Evolutionary conservation across 1,284 basidiomycete species (phyloP).

Genomic region (Ganoderma meredithae): DNA sequence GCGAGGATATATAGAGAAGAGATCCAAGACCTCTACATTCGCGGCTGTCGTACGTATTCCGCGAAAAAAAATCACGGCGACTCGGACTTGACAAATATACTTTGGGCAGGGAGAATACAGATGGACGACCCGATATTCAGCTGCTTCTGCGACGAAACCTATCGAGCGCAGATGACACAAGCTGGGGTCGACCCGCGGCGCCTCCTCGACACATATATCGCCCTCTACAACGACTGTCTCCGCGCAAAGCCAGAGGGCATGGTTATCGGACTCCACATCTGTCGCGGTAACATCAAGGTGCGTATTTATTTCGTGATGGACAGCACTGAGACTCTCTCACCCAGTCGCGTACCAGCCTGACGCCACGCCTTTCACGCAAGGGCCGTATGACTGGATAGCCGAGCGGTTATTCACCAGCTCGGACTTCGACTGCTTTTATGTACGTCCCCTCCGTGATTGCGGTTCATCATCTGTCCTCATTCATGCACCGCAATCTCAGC

Average conservation of each 20-base stretch:
- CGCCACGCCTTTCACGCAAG: constrained; percentile 71
- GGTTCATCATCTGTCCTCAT: neutral
- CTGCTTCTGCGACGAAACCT: constrained; percentile 65
- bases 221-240: constrained; percentile 71
- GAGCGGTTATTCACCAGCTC: constrained; percentile 70
- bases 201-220: constrained; percentile 73
- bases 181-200: constrained; percentile 64
- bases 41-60: constrained; percentile 69
- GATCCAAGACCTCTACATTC: constrained; percentile 70
- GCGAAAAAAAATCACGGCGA: no score
- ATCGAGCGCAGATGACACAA: constrained; percentile 63
- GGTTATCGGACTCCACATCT: constrained; percentile 73
- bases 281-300: constrained; percentile 79
- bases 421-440: constrained; percentile 77
- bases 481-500: constrained; percentile 42
- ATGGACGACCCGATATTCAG: constrained; percentile 76
- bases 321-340: neutral
- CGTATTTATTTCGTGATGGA: neutral
- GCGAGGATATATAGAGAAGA: constrained; percentile 74
- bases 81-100: neutral
- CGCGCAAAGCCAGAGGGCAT: constrained; percentile 66
- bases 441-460: constrained; percentile 38
- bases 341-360: constrained; percentile 28
- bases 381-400: constrained; percentile 77
- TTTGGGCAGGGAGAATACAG: constrained; percentile 55